Evolutionary conservation across 2,329 filamentous ascomycete genomes (phyloP).

Genomic region (Sporothrix humicola): DNA sequence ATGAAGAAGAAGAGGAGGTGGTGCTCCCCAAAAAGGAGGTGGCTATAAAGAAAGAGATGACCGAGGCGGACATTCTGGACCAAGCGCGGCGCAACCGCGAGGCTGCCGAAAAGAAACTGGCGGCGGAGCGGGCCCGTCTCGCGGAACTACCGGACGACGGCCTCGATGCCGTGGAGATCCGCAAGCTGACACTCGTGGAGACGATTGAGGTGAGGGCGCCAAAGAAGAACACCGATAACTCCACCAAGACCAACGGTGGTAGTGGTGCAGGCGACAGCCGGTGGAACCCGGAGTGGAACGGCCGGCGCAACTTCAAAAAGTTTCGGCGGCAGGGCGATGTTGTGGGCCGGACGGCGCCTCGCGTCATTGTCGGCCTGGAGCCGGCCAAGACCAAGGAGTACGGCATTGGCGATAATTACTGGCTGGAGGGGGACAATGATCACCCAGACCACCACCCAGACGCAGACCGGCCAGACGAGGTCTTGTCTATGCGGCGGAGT

Average conservation of each 20-base stretch:
- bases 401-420: slow-evolving; percentile 78
- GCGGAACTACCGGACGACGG: slow-evolving; percentile 63
- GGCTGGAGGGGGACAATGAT: slow-evolving; percentile 63
- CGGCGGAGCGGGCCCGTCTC: slow-evolving; percentile 59
- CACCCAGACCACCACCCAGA: slow-evolving; percentile 33
- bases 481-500: too few relatives aligned
- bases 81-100: slow-evolving; percentile 65
- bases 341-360: slow-evolving; percentile 50
- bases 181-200: slow-evolving; percentile 76
- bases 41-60: slow-evolving; percentile 49
- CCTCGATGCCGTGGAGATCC: slow-evolving; percentile 74
- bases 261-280: slow-evolving; percentile 61
- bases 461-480: neutral
- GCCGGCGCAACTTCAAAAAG: slow-evolving; percentile 92
- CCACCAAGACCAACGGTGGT: slow-evolving; percentile 18
- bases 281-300: slow-evolving; percentile 92
- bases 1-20: slow-evolving; percentile 39
- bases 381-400: slow-evolving; percentile 74
- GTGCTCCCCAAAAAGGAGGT: slow-evolving; percentile 47
- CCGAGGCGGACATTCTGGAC: slow-evolving; percentile 69
- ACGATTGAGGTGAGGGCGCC: slow-evolving; percentile 68
- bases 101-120: slow-evolving; percentile 69
- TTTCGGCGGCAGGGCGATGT: slow-evolving; percentile 68
- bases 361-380: slow-evolving; percentile 71
- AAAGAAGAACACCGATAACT: slow-evolving; percentile 38